Base-by-base conservation (phyloP, 23 red algal species). In the Agarophyton chilense region DNA sequence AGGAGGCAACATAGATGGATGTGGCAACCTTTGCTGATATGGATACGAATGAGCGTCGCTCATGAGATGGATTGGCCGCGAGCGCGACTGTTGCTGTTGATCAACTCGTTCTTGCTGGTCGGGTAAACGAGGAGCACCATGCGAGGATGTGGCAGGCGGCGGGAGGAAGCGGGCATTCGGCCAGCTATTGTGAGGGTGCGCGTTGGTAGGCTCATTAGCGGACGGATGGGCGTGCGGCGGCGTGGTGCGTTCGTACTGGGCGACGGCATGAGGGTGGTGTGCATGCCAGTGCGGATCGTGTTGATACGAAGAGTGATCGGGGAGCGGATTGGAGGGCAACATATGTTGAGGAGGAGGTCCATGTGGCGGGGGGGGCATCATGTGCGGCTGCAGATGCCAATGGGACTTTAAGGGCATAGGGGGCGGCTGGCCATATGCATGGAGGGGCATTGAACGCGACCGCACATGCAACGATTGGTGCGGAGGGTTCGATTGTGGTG, bases 241-340 rank as follows among this genome's bases (percentile, higher is more conserved):
- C 4, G 68, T 18, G n/a, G 40, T 1, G 43, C 68, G 38, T 10
- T 74, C 68, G 25, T 74, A 74, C 43, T 43, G 40, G 4, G 68
- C 68, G 25, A 74, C 8, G 2, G 68, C 19, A 5, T 74, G 68
- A 26, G 40, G 68, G 21, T 74, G 68, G 43, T 74, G 68, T 5
- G 43, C 18, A 47, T 24, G 68, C 68, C 68, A 74, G 43, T 74
- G 68, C 5, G 68, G 21, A 47, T 74, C 68, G 25, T 43, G 68
- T 47, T 74, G 68, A 49, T 74, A 74, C 21, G 68, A 74, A 34
- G 68, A 25, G 41, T 74, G 68, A 47, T 74, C 43, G 43, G 68
- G 2, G 24, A 74, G 17, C 4, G 68, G 43, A 26, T 43, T 74
- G 2, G 68, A 28, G 33, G 40, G 40, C 41, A 74, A 11, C 38